A percentile compares a stretch with the other conserved stretches of the same genome.
Conservation (phyloP, 2,329 filamentous ascomycete genomes). For the Atkinsonella texensis region DNA sequence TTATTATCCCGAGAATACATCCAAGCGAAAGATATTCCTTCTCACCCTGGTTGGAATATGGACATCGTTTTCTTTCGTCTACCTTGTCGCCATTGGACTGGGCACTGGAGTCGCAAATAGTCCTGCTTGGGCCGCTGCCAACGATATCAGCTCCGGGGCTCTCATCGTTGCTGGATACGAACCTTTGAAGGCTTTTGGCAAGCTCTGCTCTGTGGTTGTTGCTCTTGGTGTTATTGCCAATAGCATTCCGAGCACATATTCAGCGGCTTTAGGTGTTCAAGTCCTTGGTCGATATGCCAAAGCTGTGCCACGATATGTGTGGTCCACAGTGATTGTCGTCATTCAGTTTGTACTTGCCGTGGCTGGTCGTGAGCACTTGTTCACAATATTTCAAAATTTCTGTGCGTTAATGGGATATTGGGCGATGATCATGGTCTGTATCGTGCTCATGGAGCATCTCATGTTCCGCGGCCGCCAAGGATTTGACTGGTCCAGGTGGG, state of each 20-base stretch:
- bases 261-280: slow-evolving; percentile 46
- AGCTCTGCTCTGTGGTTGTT: slow-evolving; percentile 43
- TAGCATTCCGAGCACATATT: slow-evolving; percentile 43
- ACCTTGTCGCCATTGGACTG: slow-evolving; percentile 47
- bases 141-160: slow-evolving; percentile 40
- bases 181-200: slow-evolving; percentile 42
- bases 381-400: slow-evolving; percentile 41
- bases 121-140: slow-evolving; percentile 37
- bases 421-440: slow-evolving; percentile 38
- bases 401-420: slow-evolving; percentile 43
- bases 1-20: slow-evolving; percentile 55
- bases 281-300: slow-evolving; percentile 42
- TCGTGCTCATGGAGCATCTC: slow-evolving; percentile 32
- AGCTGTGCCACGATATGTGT: slow-evolving; percentile 39
- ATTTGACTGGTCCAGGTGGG: slow-evolving; percentile 34
- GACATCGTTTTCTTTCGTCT: slow-evolving; percentile 48
- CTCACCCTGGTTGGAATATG: slow-evolving; percentile 60
- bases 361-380: slow-evolving; percentile 39
- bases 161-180: slow-evolving; percentile 43
- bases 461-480: slow-evolving; percentile 28
- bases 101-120: slow-evolving; percentile 37
- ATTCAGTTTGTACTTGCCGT: slow-evolving; percentile 45
- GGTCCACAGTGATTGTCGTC: slow-evolving; percentile 39
- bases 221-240: slow-evolving; percentile 44
- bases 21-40: slow-evolving; percentile 50